Base-by-base conservation (phyloP, 176 grass and related monocot species). In the Raddia distichophylla region DNA sequence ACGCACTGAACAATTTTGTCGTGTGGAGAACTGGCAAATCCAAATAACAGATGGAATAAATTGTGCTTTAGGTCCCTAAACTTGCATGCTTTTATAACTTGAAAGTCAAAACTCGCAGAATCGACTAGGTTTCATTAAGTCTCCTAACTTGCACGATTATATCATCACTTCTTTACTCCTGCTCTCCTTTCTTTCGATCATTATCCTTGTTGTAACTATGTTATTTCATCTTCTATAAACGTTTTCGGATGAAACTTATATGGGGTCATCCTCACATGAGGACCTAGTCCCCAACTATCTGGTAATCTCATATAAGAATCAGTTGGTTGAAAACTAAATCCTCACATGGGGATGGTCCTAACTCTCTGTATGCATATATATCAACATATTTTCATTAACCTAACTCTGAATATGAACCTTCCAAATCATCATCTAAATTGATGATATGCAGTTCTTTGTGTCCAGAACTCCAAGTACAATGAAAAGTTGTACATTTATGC, bases 401-500 rank as follows among this genome's bases (percentile, higher is more conserved):
- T 66, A 37, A 56, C 7, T 15, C 14, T 33, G 60, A 61, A 75
- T 2, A 66, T 55, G 55, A 65, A 74, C 48, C 49, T 66, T 69
- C 18, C 8, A 66, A 66, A 4, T 10, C 59, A 44, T 56, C 12
- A 66, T 44, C 49, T 55, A 33, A 58, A 57, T 45, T 37, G 53
- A 81, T 81, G 33, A 3, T 53, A 60, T 43, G 8, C 13, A 27
- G 9, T 14, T 12, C 7, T 46, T 75, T 60, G 47, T 80, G 32
- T 27, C 43, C 22, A 68, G 53, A 74, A 50, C 66, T 27, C 43
- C 22, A 68, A 44, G 66, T 50, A 74, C 8, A 59, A 57, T 73
- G 15, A 68, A 80, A 43, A 67, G 53, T 60, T 49, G 12, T 57
- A 8, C 43, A 50, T 46, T 50, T 49, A 87, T 33, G 45, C 78